Conservation (phyloP, 345 rosid species). For the Hibiscus trionum region DNA sequence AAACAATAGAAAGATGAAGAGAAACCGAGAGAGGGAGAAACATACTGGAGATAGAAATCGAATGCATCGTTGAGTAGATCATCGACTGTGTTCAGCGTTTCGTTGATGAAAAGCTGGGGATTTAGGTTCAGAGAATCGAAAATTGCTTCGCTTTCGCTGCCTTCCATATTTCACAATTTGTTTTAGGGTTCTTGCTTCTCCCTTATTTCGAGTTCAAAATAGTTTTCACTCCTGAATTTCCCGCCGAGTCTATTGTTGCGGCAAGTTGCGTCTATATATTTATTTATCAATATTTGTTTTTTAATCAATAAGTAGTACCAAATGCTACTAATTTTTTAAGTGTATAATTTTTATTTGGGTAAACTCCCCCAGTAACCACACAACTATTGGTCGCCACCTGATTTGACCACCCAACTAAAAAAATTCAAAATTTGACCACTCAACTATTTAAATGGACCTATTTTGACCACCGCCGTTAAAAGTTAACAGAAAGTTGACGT, state of each 20-base stretch:
- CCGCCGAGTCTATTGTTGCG: neutral
- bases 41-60: constrained; percentile 46
- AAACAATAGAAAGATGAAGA: neutral
- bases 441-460: no score
- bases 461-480: no score
- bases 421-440: no score
- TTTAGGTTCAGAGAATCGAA: constrained; percentile 56
- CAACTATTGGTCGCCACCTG: no score
- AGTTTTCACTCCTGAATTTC: neutral
- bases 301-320: no score
- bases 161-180: constrained; percentile 41
- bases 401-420: no score
- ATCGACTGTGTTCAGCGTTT: constrained; percentile 58
- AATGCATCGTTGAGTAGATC: constrained; percentile 59
- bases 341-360: no score
- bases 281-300: no score
- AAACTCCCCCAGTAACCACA: no score
- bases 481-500: no score
- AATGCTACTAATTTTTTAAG: no score
- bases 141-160: constrained; percentile 51
- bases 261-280: neutral
- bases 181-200: neutral
- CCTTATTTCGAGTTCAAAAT: neutral
- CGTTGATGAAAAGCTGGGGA: constrained; percentile 71
- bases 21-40: neutral